phyloP scores from a whole-genome alignment of 495 filamentous ascomycete genomes.

The Hypoxylon lienhwacheense region DNA sequence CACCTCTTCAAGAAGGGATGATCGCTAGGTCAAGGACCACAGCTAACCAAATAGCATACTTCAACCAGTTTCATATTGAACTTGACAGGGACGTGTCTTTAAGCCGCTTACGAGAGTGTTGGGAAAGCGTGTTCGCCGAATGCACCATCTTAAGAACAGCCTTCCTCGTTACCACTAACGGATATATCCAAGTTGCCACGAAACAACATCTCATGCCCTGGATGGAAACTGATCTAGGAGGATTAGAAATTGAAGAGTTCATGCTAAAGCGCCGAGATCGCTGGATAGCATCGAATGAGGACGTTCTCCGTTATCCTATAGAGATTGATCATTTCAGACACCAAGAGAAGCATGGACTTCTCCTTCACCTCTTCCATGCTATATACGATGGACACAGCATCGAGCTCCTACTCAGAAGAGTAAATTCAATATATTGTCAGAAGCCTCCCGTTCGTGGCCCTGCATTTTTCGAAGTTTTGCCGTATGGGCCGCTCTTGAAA shows the following conservation, averaged over 20 bases:
- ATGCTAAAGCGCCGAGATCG: constrained; percentile 35
- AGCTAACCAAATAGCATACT: constrained; percentile 59
- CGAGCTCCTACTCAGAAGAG: constrained; percentile 60
- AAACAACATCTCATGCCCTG: constrained; percentile 52
- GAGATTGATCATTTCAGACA: constrained; percentile 39
- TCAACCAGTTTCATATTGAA: constrained; percentile 66
- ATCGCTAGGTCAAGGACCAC: constrained; percentile 65
- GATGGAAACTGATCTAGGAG: constrained; percentile 38
- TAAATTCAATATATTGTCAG: constrained; percentile 52
- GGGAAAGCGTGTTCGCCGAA: constrained; percentile 49
- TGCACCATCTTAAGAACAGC: constrained; percentile 65
- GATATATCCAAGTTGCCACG: constrained; percentile 69
- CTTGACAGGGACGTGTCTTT: constrained; percentile 49
- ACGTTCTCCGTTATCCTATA: constrained; percentile 47
- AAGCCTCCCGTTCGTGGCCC: constrained; percentile 41
- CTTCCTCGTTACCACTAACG: constrained; percentile 68
- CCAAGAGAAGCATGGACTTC: constrained; percentile 44
- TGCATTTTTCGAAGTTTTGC: constrained; percentile 54
- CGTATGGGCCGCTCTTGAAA: constrained; percentile 60
- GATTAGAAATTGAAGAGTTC: constrained; percentile 34
- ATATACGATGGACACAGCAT: constrained; percentile 88
- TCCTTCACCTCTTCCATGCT: constrained; percentile 76
- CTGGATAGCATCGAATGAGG: constrained; percentile 48
- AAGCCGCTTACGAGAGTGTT: constrained; percentile 51
- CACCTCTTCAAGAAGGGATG: constrained; percentile 78